These are phyloP conservation scores for Fusarium luffae DNA, from an alignment of 2,329 filamentous ascomycete genomes.

Conservation along the genomic window DNA sequence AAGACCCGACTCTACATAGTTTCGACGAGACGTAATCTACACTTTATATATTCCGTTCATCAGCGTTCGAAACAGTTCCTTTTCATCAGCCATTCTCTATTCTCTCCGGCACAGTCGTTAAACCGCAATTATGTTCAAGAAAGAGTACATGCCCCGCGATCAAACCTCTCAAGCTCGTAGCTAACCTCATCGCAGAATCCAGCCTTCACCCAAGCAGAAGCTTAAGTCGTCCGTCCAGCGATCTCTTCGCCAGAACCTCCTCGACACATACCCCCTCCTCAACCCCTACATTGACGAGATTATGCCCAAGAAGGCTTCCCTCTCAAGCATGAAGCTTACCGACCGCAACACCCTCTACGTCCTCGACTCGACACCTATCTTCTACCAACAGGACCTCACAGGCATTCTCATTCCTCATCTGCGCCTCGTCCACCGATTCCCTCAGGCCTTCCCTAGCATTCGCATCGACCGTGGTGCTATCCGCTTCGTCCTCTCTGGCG, in stretches of 20 bases:
- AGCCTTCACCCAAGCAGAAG: conserved; percentile 84
- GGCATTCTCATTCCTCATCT: conserved; percentile 88
- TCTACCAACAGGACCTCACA: conserved; percentile 86
- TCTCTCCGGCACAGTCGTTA: conserved; percentile 14
- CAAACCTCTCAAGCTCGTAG: conserved; percentile 1
- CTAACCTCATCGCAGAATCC: conserved; percentile 67
- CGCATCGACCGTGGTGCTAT: conserved; percentile 96
- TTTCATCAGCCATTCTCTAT: not conserved
- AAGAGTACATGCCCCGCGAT: conserved; percentile 72
- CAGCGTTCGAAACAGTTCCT: not conserved
- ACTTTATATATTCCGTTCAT: not conserved
- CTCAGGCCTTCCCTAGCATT: conserved; percentile 82
- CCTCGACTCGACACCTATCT: conserved; percentile 80
- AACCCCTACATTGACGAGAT: conserved; percentile 91
- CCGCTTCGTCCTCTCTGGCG: conserved; percentile 92
- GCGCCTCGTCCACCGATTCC: conserved; percentile 88
- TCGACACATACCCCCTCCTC: conserved; percentile 87
- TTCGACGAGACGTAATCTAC: conserved; percentile 1
- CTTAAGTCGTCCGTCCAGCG: conserved; percentile 97
- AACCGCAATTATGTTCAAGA: conserved; percentile 82
- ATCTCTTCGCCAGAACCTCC: conserved; percentile 81
- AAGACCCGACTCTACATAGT: conserved; percentile 22
- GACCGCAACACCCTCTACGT: conserved; percentile 92
- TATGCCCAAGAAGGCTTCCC: conserved; percentile 91
- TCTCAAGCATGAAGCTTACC: conserved; percentile 91